A percentile compares a stretch with the other conserved stretches of the same genome.
phyloP scores from a whole-genome alignment of 805 yeast species.

The Schizosaccharomyces osmophilus region DNA sequence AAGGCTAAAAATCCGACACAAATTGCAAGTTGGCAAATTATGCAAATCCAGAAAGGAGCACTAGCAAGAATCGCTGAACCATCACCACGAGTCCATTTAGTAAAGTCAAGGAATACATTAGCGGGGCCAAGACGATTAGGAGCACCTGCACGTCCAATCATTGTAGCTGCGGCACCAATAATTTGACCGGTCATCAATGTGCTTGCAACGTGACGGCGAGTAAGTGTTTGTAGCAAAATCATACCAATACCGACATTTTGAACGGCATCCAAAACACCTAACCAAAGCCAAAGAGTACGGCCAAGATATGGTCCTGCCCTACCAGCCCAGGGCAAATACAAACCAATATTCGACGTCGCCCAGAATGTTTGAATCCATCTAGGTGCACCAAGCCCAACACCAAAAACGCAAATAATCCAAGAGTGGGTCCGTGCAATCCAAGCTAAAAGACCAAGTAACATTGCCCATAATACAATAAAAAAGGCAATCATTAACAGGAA shows the following conservation, averaged over 20 bases:
- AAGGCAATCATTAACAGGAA: not conserved
- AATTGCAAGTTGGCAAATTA: slow-evolving; percentile 2
- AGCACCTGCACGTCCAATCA: not conserved
- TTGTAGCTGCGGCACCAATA: slow-evolving; percentile 2
- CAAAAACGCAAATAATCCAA: slow-evolving; percentile 2
- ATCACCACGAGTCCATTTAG: not conserved
- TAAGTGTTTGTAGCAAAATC: slow-evolving; percentile 1
- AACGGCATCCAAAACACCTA: slow-evolving; percentile 2
- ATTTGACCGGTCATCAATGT: slow-evolving; percentile 1
- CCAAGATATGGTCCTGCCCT: slow-evolving; percentile 1
- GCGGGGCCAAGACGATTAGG: slow-evolving; percentile 1
- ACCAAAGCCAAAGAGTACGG: slow-evolving; percentile 2
- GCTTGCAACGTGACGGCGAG: slow-evolving; percentile 1
- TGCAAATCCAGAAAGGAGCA: slow-evolving; percentile 2
- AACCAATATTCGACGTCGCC: slow-evolving; percentile 1
- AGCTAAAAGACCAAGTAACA: not conserved
- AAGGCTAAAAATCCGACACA: slow-evolving; percentile 1
- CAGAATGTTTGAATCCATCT: slow-evolving; percentile 1
- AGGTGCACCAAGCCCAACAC: slow-evolving; percentile 2
- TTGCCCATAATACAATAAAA: not conserved
- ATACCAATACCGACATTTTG: slow-evolving; percentile 3
- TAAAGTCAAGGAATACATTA: not conserved
- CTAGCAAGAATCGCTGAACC: not conserved
- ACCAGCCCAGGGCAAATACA: slow-evolving; percentile 2
- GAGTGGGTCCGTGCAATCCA: not conserved